Conservation (phyloP, 176 grass and related monocot species). For the Bonia amplexicaulis region DNA sequence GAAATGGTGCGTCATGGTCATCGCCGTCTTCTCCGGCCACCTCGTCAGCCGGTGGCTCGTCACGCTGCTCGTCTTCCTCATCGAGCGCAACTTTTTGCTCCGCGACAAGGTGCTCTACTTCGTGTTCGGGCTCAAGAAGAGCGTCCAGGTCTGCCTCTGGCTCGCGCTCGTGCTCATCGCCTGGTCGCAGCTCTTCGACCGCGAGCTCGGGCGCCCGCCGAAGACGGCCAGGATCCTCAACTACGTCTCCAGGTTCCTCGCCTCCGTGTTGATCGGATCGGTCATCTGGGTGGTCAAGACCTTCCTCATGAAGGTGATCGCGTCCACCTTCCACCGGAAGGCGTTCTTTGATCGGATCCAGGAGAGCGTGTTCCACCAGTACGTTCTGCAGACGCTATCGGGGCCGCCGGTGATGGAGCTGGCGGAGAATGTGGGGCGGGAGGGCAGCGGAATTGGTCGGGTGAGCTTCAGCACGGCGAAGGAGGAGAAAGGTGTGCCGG, state of each 20-base stretch:
- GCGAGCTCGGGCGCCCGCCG: slow-evolving; percentile 13
- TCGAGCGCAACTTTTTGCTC: slow-evolving; percentile 93
- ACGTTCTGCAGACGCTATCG: slow-evolving; percentile 76
- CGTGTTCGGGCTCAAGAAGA: slow-evolving; percentile 76
- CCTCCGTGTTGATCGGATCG: slow-evolving; percentile 53
- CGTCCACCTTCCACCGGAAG: slow-evolving; percentile 86
- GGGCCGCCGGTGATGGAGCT: slow-evolving; percentile 78
- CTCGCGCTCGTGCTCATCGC: slow-evolving; percentile 56
- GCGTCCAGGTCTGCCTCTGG: slow-evolving; percentile 79
- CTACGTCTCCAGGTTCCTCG: slow-evolving; percentile 57
- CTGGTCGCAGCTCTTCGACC: slow-evolving; percentile 76
- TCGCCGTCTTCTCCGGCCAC: slow-evolving; percentile 65
- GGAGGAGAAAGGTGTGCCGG: slow-evolving; percentile 48
- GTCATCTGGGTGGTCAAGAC: slow-evolving; percentile 79
- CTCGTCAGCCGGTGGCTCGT: slow-evolving; percentile 72
- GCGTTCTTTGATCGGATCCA: slow-evolving; percentile 95
- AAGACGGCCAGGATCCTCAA: slow-evolving; percentile 57
- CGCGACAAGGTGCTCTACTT: slow-evolving; percentile 96
- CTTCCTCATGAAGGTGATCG: slow-evolving; percentile 81
- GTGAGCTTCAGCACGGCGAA: slow-evolving; percentile 61
- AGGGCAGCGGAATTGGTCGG: slow-evolving; percentile 36
- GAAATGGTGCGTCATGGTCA: slow-evolving; percentile 94
- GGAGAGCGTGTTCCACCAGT: slow-evolving; percentile 87
- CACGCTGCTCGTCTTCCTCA: slow-evolving; percentile 55
- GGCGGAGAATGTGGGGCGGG: slow-evolving; percentile 65